Percentiles rank a stretch among this genome's conserved stretches.
Conservation (phyloP, 2,329 filamentous ascomycete genomes). For the Cladosporium phlei region DNA sequence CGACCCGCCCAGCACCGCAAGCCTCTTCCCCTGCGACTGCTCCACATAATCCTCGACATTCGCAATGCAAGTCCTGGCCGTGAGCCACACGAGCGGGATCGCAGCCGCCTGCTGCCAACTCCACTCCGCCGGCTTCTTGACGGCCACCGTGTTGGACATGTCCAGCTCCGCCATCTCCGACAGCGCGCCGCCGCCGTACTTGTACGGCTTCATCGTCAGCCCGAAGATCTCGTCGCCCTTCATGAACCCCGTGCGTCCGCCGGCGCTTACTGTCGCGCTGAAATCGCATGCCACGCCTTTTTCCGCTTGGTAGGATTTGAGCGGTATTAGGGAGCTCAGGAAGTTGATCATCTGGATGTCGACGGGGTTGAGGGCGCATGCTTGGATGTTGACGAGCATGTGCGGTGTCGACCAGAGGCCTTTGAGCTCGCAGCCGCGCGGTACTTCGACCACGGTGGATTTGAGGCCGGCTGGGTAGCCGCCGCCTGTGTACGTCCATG, state of each 20-base stretch:
- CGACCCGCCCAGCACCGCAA: conserved; percentile 31
- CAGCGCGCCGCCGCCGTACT: conserved; percentile 25
- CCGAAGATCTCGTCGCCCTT: conserved; percentile 32
- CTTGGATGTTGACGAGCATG: conserved; percentile 30
- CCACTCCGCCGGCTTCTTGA: conserved; percentile 29
- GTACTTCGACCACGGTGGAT: conserved; percentile 21
- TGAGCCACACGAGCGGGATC: conserved; percentile 31
- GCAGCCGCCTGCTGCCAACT: conserved; percentile 30
- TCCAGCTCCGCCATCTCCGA: conserved; percentile 28
- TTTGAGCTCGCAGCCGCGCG: conserved; percentile 18
- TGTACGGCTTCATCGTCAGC: conserved; percentile 26
- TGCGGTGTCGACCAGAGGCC: conserved; percentile 21
- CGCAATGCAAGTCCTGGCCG: conserved; percentile 29
- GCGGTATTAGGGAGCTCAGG: conserved; percentile 24
- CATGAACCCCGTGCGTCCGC: conserved; percentile 23
- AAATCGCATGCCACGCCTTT: conserved; percentile 33
- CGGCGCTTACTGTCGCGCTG: conserved; percentile 24
- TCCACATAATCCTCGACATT: conserved; percentile 25
- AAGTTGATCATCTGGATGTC: conserved; percentile 36
- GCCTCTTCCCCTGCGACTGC: conserved; percentile 20
- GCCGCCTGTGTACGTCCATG: conserved; percentile 31
- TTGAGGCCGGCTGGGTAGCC: conserved; percentile 29
- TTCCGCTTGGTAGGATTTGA: conserved; percentile 17
- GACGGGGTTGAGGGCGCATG: conserved; percentile 33
- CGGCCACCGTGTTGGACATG: conserved; percentile 21